Percentiles rank a stretch among this genome's conserved stretches.
Conservation (phyloP, 208 protist genomes). For the Acanthamoeba culbertsoni region DNA sequence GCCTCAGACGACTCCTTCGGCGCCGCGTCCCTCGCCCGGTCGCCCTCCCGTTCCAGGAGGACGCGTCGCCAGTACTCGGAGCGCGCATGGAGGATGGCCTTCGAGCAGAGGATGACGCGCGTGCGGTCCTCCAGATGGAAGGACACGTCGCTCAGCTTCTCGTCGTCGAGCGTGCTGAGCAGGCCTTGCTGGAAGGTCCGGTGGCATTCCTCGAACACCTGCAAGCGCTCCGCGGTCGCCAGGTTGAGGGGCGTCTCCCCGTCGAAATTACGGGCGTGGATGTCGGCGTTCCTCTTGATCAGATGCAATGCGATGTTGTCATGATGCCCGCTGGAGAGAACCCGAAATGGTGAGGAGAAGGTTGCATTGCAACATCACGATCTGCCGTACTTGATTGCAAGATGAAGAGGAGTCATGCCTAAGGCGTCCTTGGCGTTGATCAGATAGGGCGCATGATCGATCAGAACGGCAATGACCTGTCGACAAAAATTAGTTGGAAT, state of each 20-base stretch:
- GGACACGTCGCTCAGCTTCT: background rate
- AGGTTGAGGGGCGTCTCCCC: background rate
- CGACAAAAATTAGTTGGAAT: background rate
- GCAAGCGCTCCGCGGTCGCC: background rate
- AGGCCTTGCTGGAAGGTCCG: background rate
- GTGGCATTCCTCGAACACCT: constrained; percentile 6
- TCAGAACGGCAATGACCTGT: background rate
- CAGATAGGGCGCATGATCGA: background rate
- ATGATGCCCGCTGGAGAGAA: background rate
- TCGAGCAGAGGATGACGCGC: background rate
- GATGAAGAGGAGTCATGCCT: background rate
- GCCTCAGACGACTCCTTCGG: background rate
- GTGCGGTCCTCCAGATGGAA: background rate
- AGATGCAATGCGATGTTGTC: constrained; percentile 3
- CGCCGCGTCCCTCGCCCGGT: background rate
- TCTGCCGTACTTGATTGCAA: background rate
- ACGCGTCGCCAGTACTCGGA: background rate
- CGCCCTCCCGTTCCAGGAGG: background rate
- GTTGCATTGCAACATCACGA: background rate
- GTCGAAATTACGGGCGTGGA: background rate
- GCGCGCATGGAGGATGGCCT: background rate
- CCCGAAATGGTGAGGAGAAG: background rate
- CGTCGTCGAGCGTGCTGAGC: background rate
- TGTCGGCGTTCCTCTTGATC: background rate
- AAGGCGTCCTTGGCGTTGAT: background rate